Conservation (phyloP, 2,329 filamentous ascomycete species). For the Ceratocystis papillata region DNA sequence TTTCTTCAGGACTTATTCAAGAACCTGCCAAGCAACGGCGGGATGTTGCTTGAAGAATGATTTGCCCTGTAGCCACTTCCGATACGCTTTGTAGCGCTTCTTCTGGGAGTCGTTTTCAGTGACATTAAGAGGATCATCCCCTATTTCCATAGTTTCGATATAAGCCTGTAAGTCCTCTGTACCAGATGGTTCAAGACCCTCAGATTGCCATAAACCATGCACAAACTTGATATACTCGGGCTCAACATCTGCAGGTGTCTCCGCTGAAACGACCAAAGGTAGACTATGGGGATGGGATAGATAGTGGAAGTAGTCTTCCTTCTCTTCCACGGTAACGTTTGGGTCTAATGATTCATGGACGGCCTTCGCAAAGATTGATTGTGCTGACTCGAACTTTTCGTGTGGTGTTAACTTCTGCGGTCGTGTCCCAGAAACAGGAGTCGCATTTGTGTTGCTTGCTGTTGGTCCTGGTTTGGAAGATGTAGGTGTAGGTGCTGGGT, state of each 20-base stretch:
- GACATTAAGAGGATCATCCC: conserved; percentile 77
- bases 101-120: conserved; percentile 75
- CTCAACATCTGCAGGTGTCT: conserved; percentile 49
- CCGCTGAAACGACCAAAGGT: conserved; percentile 65
- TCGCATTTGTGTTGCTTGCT: conserved; percentile 33
- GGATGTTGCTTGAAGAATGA: conserved; percentile 90
- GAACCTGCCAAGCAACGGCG: conserved; percentile 34
- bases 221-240: conserved; percentile 74
- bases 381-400: conserved; percentile 71
- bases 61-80: conserved; percentile 89
- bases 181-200: conserved; percentile 44
- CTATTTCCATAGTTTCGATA: conserved; percentile 61
- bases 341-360: conserved; percentile 80
- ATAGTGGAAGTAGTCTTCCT: conserved; percentile 79
- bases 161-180: conserved; percentile 47
- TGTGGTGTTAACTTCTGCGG: conserved; percentile 16
- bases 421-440: conserved; percentile 25
- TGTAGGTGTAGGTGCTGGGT: not conserved
- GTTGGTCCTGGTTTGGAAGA: not conserved
- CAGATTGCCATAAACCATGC: conserved; percentile 49
- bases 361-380: conserved; percentile 81
- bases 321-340: conserved; percentile 62
- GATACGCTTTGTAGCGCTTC: conserved; percentile 93
- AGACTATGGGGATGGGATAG: conserved; percentile 81
- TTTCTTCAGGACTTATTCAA: conserved; percentile 14